Conservation (phyloP, 1,284 basidiomycete genomes). For the Polyporus tsugae region DNA sequence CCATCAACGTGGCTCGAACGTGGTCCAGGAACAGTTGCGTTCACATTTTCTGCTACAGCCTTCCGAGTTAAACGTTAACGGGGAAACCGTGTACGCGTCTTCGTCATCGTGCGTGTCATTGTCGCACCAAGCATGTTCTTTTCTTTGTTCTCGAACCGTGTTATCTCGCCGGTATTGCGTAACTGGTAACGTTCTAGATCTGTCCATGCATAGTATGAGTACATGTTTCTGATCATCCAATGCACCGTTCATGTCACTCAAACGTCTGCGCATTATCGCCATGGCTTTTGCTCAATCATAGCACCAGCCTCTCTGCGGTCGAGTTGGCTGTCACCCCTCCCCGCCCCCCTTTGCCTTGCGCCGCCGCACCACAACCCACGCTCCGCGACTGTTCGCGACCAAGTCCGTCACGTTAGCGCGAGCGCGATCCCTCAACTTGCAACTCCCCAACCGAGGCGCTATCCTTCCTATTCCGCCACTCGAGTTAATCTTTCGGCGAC, state of each 20-base stretch:
- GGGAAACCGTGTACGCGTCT: background rate
- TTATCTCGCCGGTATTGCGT: background rate
- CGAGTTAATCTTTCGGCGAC: conserved; percentile 15
- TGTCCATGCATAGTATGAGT: background rate
- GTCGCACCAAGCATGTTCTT: background rate
- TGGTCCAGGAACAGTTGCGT: background rate
- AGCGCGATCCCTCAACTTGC: background rate
- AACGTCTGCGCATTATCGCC: background rate
- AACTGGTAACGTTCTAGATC: background rate
- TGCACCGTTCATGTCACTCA: background rate
- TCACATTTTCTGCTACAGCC: background rate
- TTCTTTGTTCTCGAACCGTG: conserved; percentile 3
- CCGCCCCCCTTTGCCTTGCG: background rate
- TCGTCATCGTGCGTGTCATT: conserved; percentile 3
- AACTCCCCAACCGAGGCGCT: conserved; percentile 23
- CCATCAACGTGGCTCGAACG: background rate
- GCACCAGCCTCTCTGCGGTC: background rate
- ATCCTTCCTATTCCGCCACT: conserved; percentile 24
- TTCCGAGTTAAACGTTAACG: too few relatives aligned
- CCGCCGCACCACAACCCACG: background rate
- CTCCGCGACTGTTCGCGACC: background rate
- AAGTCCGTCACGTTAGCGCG: background rate
- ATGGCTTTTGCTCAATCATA: background rate
- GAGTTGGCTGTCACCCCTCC: background rate
- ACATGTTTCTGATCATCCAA: background rate